A percentile compares a stretch with the other conserved stretches of the same genome.
These are phyloP conservation scores for Rhododendron mucronatum DNA, from an alignment of 148 eudicot genomes.

Conservation along the genomic window DNA sequence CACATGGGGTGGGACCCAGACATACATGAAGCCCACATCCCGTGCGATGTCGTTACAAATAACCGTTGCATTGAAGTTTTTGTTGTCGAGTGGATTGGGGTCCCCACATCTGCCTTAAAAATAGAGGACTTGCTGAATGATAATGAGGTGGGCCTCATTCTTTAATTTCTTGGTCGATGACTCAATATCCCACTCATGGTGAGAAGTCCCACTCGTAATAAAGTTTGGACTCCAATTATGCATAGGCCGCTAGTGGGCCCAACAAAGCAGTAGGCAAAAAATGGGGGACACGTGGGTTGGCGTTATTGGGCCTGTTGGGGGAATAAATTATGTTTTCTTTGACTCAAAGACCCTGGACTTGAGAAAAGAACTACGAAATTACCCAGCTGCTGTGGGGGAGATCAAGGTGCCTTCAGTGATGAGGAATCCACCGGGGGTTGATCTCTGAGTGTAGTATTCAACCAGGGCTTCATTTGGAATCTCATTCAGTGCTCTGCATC, in stretches of 20 bases:
- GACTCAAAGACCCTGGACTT: not conserved
- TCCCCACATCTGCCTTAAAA: not conserved
- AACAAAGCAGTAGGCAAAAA: not conserved
- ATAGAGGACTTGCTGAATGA: not conserved
- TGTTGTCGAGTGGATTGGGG: not conserved
- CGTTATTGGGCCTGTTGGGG: not conserved
- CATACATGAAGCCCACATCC: no score
- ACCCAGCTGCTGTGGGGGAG: conserved; percentile 78
- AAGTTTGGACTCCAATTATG: not conserved
- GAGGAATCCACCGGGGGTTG: conserved; percentile 63
- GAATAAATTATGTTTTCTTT: not conserved
- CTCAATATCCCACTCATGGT: not conserved
- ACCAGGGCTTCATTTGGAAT: conserved; percentile 51
- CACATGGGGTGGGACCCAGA: no score
- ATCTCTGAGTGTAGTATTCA: conserved; percentile 63
- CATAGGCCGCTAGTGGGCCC: not conserved
- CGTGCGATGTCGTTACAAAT: no score
- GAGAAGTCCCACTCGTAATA: not conserved
- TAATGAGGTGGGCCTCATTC: not conserved
- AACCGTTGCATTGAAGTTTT: not conserved
- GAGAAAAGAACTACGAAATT: conserved; percentile 14
- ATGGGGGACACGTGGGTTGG: not conserved
- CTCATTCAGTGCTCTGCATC: conserved; percentile 62
- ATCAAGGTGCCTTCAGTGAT: conserved; percentile 69
- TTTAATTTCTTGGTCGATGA: not conserved